Base-by-base conservation (phyloP, 2,329 filamentous ascomycete genomes). In the Calonectria pseudoturangicola region DNA sequence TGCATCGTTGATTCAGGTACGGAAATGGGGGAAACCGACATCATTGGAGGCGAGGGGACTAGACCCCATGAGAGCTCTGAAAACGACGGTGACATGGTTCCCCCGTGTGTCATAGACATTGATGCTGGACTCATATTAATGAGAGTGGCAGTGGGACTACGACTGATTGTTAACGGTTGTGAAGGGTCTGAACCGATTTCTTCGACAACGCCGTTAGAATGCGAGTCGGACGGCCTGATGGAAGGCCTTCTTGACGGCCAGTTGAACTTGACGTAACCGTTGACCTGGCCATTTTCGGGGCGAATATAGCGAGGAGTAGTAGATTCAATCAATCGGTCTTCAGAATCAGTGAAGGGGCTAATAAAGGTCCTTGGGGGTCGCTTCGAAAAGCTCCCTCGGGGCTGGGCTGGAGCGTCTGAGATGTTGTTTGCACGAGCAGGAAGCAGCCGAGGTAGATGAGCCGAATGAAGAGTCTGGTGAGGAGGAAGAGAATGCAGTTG, bases 191-290 rank as follows among this genome's bases (percentile, higher is more conserved):
- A 51, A 6, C 67, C 48, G 41, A 77, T 69, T 25, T 79, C 75
- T 54, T 76, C 78, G 27, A 76, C 65, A 25, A 70, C 72, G 41
- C 72, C 70, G 9, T 68, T 67, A 10, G 72, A 48, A 15, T 71
- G 47, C 12, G 60, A 47, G 18, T 76, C 64, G 18, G 68, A 48
- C 12, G 72, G 74, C 25, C 76, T 74, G 36, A 70, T 70, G 12
- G 76, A 74, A 18, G 67, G 67, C 58, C 48, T 73, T 73, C 51
- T 77, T 64, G 72, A 74, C n/a, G 81, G 80, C 83, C 83, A 85
- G 62, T 82, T 79, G 58, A 85, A 83, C 66, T 85, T 85, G 70
- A 85, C 80, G 72, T 85, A 85, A 2, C 83, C 82, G 62, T 85
- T 84, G 39, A 85, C 82, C 51, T 79, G 78, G 18, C 84, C 84